Conservation (phyloP, 2,329 filamentous ascomycete genomes). For the Ceratocystis huliohia region DNA sequence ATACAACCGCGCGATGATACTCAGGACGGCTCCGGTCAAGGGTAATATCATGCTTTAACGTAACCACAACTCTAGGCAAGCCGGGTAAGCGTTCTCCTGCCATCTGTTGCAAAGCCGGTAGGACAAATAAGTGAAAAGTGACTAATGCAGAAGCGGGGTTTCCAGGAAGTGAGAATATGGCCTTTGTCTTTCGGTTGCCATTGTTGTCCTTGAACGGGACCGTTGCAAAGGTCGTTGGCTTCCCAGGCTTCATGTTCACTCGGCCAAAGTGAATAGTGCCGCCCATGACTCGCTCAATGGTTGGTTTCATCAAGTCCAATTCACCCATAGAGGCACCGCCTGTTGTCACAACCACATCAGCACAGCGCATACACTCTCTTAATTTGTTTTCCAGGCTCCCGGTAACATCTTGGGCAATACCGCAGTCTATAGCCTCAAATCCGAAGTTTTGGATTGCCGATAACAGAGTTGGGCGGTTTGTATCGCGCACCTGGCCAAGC, state of each 20-base stretch:
- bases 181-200: conserved; percentile 48
- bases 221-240: conserved; percentile 93
- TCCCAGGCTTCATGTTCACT: conserved; percentile 95
- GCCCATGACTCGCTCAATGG: conserved; percentile 76
- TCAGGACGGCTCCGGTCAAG: conserved; percentile 68
- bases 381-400: conserved; percentile 65
- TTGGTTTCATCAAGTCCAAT: conserved; percentile 89
- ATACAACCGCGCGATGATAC: conserved; percentile 76
- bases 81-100: conserved; percentile 56
- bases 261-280: conserved; percentile 94
- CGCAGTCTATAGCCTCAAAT: conserved; percentile 70
- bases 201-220: conserved; percentile 46
- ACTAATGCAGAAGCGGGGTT: conserved; percentile 91
- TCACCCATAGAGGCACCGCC: conserved; percentile 98
- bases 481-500: conserved; percentile 82
- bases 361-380: conserved; percentile 57
- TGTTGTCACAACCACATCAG: conserved; percentile 78
- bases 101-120: conserved; percentile 70
- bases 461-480: conserved; percentile 78
- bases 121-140: conserved; percentile 84
- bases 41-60: conserved; percentile 56
- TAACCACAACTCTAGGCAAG: conserved; percentile 58
- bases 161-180: conserved; percentile 81
- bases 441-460: conserved; percentile 62
- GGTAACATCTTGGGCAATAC: conserved; percentile 65